Evolutionary conservation across 768 basidiomycete species (phyloP).

Genomic region (Chalciporus pseudorubinellus): DNA sequence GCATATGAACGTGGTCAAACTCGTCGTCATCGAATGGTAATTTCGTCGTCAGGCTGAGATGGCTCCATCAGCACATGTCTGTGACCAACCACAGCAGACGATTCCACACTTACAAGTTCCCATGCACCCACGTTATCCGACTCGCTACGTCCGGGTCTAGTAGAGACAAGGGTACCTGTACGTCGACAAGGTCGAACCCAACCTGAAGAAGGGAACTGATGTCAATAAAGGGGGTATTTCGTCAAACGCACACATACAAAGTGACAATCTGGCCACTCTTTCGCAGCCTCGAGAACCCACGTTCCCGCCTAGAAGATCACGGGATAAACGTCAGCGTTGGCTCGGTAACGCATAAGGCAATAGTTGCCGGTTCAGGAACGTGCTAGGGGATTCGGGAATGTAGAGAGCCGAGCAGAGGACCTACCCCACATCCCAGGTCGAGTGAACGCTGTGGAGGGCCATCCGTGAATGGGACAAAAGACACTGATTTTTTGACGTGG

Average conservation of each 20-base stretch:
- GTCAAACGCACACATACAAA: slow-evolving; percentile 47
- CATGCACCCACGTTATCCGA: slow-evolving; percentile 70
- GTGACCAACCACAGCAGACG: background rate
- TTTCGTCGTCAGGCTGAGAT: slow-evolving; percentile 62
- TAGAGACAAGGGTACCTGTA: slow-evolving; percentile 59
- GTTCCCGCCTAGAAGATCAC: slow-evolving; percentile 49
- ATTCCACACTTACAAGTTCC: slow-evolving; percentile 61
- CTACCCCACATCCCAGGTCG: slow-evolving; percentile 74
- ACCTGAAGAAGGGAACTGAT: slow-evolving; percentile 43
- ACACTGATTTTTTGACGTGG: slow-evolving; percentile 52
- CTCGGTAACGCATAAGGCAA: background rate
- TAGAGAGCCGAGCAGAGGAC: too few relatives aligned
- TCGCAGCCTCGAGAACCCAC: slow-evolving; percentile 73
- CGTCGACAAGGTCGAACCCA: slow-evolving; percentile 75
- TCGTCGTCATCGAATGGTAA: slow-evolving; percentile 81
- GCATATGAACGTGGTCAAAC: slow-evolving; percentile 79
- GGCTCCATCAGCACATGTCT: background rate
- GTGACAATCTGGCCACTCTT: slow-evolving; percentile 61
- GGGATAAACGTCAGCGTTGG: slow-evolving; percentile 1
- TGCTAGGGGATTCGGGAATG: too few relatives aligned
- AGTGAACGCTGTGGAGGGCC: slow-evolving; percentile 52
- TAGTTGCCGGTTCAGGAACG: background rate
- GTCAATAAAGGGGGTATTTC: background rate
- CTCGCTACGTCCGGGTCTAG: slow-evolving; percentile 50
- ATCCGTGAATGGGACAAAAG: slow-evolving; percentile 55